A percentile compares a stretch with the other conserved stretches of the same genome.
Evolutionary conservation across 345 rosid genomes (phyloP).

Genomic region (Populus alba): DNA sequence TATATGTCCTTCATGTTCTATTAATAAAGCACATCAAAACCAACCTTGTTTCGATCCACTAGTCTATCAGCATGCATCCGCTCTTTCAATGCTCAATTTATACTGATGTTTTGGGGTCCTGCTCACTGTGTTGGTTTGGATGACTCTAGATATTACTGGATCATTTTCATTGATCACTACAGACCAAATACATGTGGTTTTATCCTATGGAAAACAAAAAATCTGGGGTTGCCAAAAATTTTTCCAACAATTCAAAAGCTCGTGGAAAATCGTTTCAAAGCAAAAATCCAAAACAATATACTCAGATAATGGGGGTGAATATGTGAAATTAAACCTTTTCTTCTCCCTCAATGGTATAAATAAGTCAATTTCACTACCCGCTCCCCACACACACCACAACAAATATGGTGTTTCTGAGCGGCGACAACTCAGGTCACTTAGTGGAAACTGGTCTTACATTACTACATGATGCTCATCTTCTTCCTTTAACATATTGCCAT

Average conservation of each 20-base stretch:
- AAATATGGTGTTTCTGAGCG: not conserved
- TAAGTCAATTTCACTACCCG: not conserved
- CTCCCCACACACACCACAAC: not conserved
- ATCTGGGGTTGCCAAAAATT: not conserved
- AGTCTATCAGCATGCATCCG: too few relatives aligned
- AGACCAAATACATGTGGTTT: not conserved
- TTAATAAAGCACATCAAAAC: not conserved
- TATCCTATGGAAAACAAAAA: not conserved
- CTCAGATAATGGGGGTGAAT: not conserved
- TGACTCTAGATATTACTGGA: not conserved
- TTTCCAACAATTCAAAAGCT: not conserved
- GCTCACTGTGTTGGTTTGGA: not conserved
- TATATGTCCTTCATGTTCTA: not conserved
- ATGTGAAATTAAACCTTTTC: too few relatives aligned
- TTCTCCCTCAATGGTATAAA: not conserved
- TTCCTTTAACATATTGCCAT: too few relatives aligned
- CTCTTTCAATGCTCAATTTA: too few relatives aligned
- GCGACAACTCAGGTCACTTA: too few relatives aligned
- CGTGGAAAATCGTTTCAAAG: fast-evolving
- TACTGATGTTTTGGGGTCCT: not conserved
- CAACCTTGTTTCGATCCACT: too few relatives aligned
- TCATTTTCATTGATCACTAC: too few relatives aligned
- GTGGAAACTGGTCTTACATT: too few relatives aligned
- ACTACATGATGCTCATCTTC: too few relatives aligned
- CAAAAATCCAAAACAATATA: not conserved